Conservation (phyloP, 2,329 filamentous ascomycete genomes). For the Alternaria sp. region DNA sequence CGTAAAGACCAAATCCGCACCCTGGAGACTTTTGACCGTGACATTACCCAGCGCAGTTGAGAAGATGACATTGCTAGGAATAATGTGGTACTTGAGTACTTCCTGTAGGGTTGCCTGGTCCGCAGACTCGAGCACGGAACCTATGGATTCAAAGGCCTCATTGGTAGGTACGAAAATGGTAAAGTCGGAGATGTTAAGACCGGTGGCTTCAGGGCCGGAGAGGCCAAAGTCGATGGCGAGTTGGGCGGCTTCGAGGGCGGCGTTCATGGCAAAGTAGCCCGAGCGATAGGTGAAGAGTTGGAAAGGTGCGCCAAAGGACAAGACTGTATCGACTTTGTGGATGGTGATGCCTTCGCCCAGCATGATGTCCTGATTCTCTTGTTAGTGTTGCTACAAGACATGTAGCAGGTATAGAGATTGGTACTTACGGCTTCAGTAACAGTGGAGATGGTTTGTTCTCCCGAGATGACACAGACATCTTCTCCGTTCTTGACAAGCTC, state of each 20-base stretch:
- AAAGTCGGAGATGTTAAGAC: conserved; percentile 63
- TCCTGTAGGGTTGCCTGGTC: conserved; percentile 30
- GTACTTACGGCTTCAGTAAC: conserved; percentile 58
- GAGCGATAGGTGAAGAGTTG: conserved; percentile 39
- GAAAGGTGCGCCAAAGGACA: conserved; percentile 37
- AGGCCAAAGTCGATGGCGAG: conserved; percentile 33
- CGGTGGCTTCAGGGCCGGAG: conserved; percentile 17
- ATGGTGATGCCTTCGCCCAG: conserved; percentile 38
- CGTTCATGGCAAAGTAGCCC: conserved; percentile 36
- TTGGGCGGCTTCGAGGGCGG: conserved; percentile 18
- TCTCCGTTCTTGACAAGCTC: conserved; percentile 53
- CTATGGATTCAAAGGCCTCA: conserved; percentile 71
- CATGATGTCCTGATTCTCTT: conserved; percentile 29
- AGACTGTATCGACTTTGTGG: conserved; percentile 37
- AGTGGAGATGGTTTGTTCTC: conserved; percentile 58
- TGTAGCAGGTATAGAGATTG: neutral
- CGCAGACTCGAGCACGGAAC: conserved; percentile 30
- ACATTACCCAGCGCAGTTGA: conserved; percentile 35
- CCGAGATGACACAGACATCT: conserved; percentile 60
- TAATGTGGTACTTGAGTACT: conserved; percentile 39
- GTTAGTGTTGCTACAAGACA: neutral
- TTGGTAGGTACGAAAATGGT: conserved; percentile 84
- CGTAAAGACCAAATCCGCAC: conserved; percentile 32
- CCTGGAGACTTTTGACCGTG: conserved; percentile 32
- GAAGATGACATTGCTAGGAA: conserved; percentile 38